phyloP scores from a whole-genome alignment of 148 eudicot genomes.

The Fagopyrum homotropicum region DNA sequence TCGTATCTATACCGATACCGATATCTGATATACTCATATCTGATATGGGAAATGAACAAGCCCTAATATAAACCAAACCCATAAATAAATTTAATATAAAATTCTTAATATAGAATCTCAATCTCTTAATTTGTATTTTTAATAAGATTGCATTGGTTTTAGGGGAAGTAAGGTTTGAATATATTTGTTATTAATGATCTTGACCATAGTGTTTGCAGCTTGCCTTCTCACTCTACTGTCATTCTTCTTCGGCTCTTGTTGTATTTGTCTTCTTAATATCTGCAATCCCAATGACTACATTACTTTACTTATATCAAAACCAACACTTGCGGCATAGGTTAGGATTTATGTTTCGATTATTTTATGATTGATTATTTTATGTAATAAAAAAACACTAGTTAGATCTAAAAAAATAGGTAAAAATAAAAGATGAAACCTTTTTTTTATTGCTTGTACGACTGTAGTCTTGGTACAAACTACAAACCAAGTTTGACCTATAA shows the following conservation, averaged over 20 bases:
- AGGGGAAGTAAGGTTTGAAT: not conserved
- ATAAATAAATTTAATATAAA: too few relatives aligned
- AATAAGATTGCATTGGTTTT: not conserved
- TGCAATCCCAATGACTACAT: not conserved
- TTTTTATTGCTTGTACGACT: too few relatives aligned
- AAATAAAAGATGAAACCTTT: not conserved
- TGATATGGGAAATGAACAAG: too few relatives aligned
- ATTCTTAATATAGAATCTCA: not conserved
- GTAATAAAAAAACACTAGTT: not conserved
- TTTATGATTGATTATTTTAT: not conserved
- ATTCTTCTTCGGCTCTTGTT: not conserved
- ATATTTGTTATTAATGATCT: not conserved
- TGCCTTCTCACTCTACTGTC: not conserved
- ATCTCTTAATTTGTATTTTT: not conserved
- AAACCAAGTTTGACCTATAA: too few relatives aligned
- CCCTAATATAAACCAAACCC: too few relatives aligned
- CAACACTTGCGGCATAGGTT: constrained; percentile 13
- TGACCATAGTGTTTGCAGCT: not conserved
- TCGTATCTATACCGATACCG: too few relatives aligned
- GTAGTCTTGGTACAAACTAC: too few relatives aligned
- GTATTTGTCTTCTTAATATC: constrained; percentile 6
- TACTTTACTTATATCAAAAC: not conserved
- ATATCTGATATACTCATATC: too few relatives aligned
- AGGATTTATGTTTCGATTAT: not conserved
- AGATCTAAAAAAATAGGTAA: not conserved